Evolutionary conservation across 352 stramenopile genomes (phyloP).

Genomic region (Phytophthora pluvialis): DNA sequence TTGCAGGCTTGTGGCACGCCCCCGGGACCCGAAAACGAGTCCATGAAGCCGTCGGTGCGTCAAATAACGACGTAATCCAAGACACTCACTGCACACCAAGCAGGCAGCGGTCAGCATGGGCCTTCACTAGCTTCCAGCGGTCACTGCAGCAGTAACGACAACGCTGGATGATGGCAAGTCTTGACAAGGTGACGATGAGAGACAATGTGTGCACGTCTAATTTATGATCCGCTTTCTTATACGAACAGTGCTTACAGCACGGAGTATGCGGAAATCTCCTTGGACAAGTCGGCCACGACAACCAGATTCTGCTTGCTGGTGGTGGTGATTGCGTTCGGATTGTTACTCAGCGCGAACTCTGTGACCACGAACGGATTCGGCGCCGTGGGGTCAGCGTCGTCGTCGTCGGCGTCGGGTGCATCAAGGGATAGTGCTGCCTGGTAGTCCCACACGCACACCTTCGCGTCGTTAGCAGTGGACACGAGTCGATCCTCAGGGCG

Average conservation of each 20-base stretch:
- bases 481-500: conserved; percentile 57
- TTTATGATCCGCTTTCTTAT: neutral
- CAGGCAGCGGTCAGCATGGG: conserved; percentile 5
- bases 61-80: conserved; percentile 1
- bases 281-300: conserved; percentile 56
- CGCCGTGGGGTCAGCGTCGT: conserved; percentile 21
- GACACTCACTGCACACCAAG: conserved; percentile 8
- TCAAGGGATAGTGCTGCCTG: conserved; percentile 39
- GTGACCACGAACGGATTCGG: conserved; percentile 51
- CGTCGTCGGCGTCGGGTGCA: conserved; percentile 2
- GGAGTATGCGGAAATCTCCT: conserved; percentile 55
- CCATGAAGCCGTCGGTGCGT: conserved; percentile 5
- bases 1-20: too few species aligned
- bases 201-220: conserved; percentile 3
- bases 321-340: conserved; percentile 65
- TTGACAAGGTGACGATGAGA: neutral
- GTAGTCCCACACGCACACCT: conserved; percentile 76
- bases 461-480: conserved; percentile 70
- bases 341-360: conserved; percentile 49
- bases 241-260: conserved; percentile 38
- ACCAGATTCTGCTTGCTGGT: conserved; percentile 59
- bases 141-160: too few species aligned
- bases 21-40: conserved; percentile 2
- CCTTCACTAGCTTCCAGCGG: too few species aligned
- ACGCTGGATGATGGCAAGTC: too few species aligned